Conservation (phyloP, 2,329 filamentous ascomycete genomes). For the Aspergillus sclerotialis region DNA sequence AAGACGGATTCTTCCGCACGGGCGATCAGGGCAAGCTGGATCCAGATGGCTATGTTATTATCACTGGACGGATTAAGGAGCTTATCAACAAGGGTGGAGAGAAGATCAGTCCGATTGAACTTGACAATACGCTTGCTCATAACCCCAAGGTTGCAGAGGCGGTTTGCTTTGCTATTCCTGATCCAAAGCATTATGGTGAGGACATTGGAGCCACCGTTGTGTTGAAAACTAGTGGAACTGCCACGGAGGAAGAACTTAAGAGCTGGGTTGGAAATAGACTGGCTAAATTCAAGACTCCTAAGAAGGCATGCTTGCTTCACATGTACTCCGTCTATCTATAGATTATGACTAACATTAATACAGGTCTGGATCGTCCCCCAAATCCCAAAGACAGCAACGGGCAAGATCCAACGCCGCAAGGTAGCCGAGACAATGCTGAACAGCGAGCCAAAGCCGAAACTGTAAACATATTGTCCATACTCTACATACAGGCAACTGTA, state of each 20-base stretch:
- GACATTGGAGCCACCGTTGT: slow-evolving; percentile 73
- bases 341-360: slow-evolving; percentile 2
- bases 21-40: slow-evolving; percentile 81
- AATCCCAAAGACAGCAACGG: slow-evolving; percentile 90
- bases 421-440: slow-evolving; percentile 80
- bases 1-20: slow-evolving; percentile 76
- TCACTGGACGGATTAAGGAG: slow-evolving; percentile 90
- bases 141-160: slow-evolving; percentile 69
- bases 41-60: slow-evolving; percentile 71
- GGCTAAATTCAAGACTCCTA: slow-evolving; percentile 79
- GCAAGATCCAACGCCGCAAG: slow-evolving; percentile 78
- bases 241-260: slow-evolving; percentile 56
- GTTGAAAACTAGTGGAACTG: slow-evolving; percentile 56
- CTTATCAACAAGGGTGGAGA: slow-evolving; percentile 84
- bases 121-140: slow-evolving; percentile 73
- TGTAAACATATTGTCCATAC: slow-evolving; percentile 30
- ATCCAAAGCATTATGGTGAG: slow-evolving; percentile 70
- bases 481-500: not conserved
- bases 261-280: slow-evolving; percentile 62
- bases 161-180: slow-evolving; percentile 75
- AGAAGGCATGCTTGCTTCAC: slow-evolving; percentile 61
- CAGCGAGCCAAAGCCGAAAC: slow-evolving; percentile 43
- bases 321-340: too few relatives aligned
- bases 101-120: slow-evolving; percentile 82
- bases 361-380: slow-evolving; percentile 72